Conservation (phyloP, 257 asterid genomes). For the Nicotiana knightiana region DNA sequence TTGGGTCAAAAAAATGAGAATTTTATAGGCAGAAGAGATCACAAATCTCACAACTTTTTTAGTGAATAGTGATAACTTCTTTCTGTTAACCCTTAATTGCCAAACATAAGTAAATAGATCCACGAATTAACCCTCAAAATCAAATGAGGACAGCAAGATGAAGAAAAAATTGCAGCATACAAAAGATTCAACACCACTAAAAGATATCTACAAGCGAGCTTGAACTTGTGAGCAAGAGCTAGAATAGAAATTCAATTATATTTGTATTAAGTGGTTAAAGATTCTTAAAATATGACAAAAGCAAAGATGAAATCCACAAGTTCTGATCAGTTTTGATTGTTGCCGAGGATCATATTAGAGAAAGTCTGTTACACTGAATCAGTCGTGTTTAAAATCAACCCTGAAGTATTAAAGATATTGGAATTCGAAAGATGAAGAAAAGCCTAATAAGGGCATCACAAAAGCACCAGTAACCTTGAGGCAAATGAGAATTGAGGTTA, state of each 20-base stretch:
- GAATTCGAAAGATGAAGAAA: background rate
- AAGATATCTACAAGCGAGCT: background rate
- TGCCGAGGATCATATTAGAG: background rate
- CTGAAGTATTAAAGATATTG: background rate
- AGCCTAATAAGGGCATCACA: background rate
- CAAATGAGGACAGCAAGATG: background rate
- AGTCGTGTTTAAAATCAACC: background rate
- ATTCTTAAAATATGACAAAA: background rate
- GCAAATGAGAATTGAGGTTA: background rate
- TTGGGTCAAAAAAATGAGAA: background rate
- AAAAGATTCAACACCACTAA: background rate
- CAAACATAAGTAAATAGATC: background rate
- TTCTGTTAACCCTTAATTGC: background rate
- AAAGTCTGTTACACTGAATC: background rate
- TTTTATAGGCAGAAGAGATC: background rate
- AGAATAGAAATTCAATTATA: background rate
- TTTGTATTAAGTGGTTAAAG: background rate
- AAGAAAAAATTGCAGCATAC: background rate
- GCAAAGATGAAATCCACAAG: background rate
- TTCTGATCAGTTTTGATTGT: background rate
- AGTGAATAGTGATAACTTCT: background rate
- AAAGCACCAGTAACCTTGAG: background rate
- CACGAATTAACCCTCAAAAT: background rate
- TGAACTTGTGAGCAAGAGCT: background rate
- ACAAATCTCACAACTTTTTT: background rate